Conservation (phyloP, 1,139 yeast species). For the Protomyces inundatus region DNA sequence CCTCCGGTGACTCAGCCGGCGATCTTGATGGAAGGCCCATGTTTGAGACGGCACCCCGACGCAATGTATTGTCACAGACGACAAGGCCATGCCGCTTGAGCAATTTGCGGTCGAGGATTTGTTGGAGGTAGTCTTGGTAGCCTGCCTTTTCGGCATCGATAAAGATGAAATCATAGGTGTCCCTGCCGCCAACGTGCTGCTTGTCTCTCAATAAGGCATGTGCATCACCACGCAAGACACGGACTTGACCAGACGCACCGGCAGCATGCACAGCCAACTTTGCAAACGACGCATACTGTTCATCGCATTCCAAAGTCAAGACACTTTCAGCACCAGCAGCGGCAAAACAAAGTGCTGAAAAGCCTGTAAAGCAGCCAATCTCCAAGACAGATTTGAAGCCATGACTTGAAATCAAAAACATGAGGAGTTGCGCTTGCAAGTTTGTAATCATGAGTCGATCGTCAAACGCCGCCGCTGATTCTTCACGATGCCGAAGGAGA, state of each 20-base stretch:
- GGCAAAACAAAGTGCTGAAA: conserved; percentile 16
- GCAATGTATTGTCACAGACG: conserved; percentile 17
- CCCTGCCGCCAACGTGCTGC: not conserved
- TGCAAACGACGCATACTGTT: conserved; percentile 8
- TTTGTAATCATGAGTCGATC: conserved; percentile 13
- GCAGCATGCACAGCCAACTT: conserved; percentile 17
- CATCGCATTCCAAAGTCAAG: conserved; percentile 10
- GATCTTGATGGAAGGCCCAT: conserved; percentile 2
- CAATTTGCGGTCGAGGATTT: conserved; percentile 1
- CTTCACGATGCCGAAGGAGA: conserved; percentile 3
- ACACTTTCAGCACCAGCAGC: conserved; percentile 17
- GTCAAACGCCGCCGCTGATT: conserved; percentile 9
- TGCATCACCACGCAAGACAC: conserved; percentile 17
- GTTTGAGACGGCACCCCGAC: conserved; percentile 14
- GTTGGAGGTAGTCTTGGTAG: conserved; percentile 4
- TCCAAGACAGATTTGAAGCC: conserved; percentile 3
- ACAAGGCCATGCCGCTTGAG: conserved; percentile 7
- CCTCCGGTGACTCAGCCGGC: conserved; percentile 9
- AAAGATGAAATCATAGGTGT: conserved; percentile 16
- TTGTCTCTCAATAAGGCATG: conserved; percentile 5
- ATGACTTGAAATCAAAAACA: not conserved
- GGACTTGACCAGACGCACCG: conserved; percentile 1
- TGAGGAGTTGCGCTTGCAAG: conserved; percentile 17
- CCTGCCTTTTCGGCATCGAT: conserved; percentile 25
- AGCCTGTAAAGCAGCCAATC: conserved; percentile 24